A percentile compares a stretch with the other conserved stretches of the same genome.
These are phyloP conservation scores for Stygiomarasmius scandens DNA, from an alignment of 1,284 basidiomycete species.

Conservation along the genomic window DNA sequence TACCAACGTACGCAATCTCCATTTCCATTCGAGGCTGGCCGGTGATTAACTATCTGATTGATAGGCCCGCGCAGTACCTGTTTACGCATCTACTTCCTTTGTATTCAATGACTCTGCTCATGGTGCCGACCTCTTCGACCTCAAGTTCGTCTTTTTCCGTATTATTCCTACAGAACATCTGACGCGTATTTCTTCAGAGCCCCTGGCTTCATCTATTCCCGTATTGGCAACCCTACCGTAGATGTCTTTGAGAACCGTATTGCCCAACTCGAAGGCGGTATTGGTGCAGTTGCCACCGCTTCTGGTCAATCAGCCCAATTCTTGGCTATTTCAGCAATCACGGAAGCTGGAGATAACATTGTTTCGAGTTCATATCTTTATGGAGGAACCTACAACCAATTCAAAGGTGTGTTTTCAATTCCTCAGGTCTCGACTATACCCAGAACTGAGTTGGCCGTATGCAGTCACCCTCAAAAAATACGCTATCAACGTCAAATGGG, in stretches of 20 bases:
- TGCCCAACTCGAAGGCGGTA: constrained; percentile 82
- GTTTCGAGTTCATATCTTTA: constrained; percentile 71
- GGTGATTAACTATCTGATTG: neutral
- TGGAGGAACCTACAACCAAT: constrained; percentile 86
- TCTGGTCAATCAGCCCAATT: constrained; percentile 87
- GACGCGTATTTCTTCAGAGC: constrained; percentile 37
- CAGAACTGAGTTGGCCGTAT: neutral
- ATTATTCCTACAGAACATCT: neutral
- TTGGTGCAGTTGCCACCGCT: constrained; percentile 76
- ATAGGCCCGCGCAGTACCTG: constrained; percentile 76
- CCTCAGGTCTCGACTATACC: neutral
- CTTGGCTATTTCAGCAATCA: constrained; percentile 71
- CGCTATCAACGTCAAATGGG: constrained; percentile 80
- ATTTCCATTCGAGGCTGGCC: neutral
- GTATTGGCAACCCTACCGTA: constrained; percentile 85
- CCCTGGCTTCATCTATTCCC: constrained; percentile 76
- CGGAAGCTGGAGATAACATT: constrained; percentile 80
- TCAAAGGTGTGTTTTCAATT: constrained; percentile 61
- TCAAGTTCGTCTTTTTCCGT: constrained; percentile 46
- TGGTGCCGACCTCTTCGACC: constrained; percentile 80
- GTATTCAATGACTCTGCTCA: constrained; percentile 84
- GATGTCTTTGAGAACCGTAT: constrained; percentile 87
- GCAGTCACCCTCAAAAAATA: constrained; percentile 78
- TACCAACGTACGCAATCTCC: constrained; percentile 47
- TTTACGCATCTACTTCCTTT: constrained; percentile 79